These are phyloP conservation scores for Dichotomopilus funicola DNA, from an alignment of 2,329 filamentous ascomycete genomes.

Conservation along the genomic window DNA sequence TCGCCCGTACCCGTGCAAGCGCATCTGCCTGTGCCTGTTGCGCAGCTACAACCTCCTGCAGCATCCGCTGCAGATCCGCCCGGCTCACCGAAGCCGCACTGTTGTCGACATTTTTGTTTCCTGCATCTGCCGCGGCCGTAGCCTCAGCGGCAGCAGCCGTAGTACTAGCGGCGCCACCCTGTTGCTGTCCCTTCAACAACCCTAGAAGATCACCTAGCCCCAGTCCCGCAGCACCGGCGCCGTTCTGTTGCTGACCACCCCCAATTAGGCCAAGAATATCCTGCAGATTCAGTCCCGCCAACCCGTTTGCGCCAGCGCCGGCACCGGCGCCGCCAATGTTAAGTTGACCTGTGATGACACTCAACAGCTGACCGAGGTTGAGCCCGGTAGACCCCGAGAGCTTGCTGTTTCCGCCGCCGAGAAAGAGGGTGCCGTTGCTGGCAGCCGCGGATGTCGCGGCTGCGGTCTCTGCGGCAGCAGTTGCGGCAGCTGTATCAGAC, in stretches of 20 bases:
- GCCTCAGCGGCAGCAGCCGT: too few relatives aligned
- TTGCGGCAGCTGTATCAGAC: not conserved
- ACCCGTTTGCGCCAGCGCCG: not conserved
- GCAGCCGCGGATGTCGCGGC: not conserved
- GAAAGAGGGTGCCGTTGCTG: not conserved
- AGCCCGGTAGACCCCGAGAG: not conserved
- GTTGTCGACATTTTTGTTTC: not conserved
- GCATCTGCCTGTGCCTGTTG: not conserved
- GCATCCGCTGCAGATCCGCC: not conserved
- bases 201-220: too few relatives aligned
- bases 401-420: not conserved
- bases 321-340: not conserved
- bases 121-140: too few relatives aligned
- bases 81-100: not conserved
- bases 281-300: too few relatives aligned
- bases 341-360: not conserved
- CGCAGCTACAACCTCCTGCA: not conserved
- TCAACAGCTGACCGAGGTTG: not conserved
- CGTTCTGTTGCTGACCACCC: too few relatives aligned
- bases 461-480: not conserved
- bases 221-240: too few relatives aligned
- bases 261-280: too few relatives aligned
- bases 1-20: conserved; percentile 9
- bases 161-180: too few relatives aligned
- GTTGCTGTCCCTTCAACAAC: too few relatives aligned